These are phyloP conservation scores for Filosporella fistucella DNA, from an alignment of 495 filamentous ascomycete species.

Conservation along the genomic window DNA sequence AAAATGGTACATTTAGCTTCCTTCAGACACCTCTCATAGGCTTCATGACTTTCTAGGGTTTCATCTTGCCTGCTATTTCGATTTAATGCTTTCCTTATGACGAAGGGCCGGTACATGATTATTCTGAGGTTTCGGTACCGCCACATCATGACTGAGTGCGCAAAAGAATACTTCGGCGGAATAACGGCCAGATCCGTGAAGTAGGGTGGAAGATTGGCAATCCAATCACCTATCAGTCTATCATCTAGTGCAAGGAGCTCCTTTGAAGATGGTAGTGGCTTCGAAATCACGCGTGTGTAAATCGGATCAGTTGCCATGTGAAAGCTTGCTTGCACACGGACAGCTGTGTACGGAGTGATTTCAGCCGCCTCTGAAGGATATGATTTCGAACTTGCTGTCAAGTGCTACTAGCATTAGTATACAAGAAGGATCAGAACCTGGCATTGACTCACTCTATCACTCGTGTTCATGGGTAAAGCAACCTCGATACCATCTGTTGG, in stretches of 20 bases:
- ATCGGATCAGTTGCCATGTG: conserved; percentile 45
- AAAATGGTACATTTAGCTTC: conserved; percentile 39
- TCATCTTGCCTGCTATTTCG: neutral
- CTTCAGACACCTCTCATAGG: conserved; percentile 29
- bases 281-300: conserved; percentile 47
- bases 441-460: conserved; percentile 37
- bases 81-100: conserved; percentile 29
- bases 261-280: conserved; percentile 40
- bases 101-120: conserved; percentile 46
- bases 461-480: conserved; percentile 39
- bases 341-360: conserved; percentile 44
- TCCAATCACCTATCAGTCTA: conserved; percentile 46
- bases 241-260: conserved; percentile 40
- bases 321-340: conserved; percentile 45
- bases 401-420: neutral
- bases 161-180: conserved; percentile 34
- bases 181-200: conserved; percentile 30
- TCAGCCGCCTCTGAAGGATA: conserved; percentile 37
- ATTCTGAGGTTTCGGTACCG: conserved; percentile 48
- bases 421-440: neutral
- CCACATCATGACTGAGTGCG: conserved; percentile 40
- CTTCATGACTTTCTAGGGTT: neutral
- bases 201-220: conserved; percentile 38
- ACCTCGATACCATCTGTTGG: conserved; percentile 45
- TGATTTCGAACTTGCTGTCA: conserved; percentile 27